Evolutionary conservation across 352 stramenopile species (phyloP).

Genomic region (Phytophthora syringae): DNA sequence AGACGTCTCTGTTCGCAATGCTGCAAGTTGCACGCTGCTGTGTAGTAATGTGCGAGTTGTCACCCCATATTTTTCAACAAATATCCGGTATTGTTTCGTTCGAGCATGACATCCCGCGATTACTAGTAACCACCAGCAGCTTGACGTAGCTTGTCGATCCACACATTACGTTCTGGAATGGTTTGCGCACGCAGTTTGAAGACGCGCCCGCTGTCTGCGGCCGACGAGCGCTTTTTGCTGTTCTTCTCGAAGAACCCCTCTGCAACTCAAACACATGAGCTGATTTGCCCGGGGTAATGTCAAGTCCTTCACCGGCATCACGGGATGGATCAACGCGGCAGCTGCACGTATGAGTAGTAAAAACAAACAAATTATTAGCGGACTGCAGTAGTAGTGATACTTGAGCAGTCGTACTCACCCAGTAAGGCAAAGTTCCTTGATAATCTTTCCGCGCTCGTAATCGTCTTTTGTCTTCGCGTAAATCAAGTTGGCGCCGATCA

Average conservation of each 20-base stretch:
- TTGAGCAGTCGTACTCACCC: slow-evolving; percentile 50
- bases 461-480: slow-evolving; percentile 90
- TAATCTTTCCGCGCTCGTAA: slow-evolving; percentile 86
- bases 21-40: too few species aligned
- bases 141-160: slow-evolving; percentile 79
- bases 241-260: slow-evolving; percentile 84
- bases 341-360: slow-evolving; percentile 22
- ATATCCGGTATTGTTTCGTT: not conserved
- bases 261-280: slow-evolving; percentile 80
- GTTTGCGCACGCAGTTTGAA: slow-evolving; percentile 87
- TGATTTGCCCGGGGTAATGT: slow-evolving; percentile 77
- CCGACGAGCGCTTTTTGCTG: slow-evolving; percentile 74
- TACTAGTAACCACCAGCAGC: slow-evolving; percentile 52
- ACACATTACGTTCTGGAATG: slow-evolving; percentile 84
- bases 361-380: not conserved
- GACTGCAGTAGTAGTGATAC: not conserved
- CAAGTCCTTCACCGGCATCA: slow-evolving; percentile 83
- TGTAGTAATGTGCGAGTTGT: too few species aligned
- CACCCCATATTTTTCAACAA: not conserved
- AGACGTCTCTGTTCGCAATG: slow-evolving; percentile 22
- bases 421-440: slow-evolving; percentile 84
- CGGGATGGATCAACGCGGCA: slow-evolving; percentile 76
- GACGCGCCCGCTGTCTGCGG: slow-evolving; percentile 72
- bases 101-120: not conserved
- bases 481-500: slow-evolving; percentile 69